A percentile compares a stretch with the other conserved stretches of the same genome.
Evolutionary conservation across 148 eudicot species (phyloP).

Genomic region (Beta vulgaris): DNA sequence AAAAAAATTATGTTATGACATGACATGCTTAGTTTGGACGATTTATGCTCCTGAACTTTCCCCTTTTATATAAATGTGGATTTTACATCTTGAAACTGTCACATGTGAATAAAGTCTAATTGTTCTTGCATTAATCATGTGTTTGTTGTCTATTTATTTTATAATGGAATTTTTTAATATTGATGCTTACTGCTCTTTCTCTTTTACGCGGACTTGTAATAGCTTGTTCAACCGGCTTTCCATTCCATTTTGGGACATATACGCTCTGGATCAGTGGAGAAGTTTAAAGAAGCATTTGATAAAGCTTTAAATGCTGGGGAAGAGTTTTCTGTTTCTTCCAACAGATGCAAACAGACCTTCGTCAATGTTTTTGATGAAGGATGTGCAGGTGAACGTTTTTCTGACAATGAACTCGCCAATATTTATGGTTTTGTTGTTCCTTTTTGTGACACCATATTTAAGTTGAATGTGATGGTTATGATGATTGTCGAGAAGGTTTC

Average conservation of each 20-base stretch:
- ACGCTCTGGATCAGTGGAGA: slow-evolving; percentile 67
- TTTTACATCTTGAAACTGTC: neutral
- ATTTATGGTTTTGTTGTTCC: neutral
- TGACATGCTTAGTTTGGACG: no score
- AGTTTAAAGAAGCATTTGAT: slow-evolving; percentile 71
- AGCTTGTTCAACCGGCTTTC: slow-evolving; percentile 90
- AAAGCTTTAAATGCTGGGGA: slow-evolving; percentile 66
- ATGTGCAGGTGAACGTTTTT: slow-evolving; percentile 61
- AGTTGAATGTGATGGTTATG: slow-evolving; percentile 1
- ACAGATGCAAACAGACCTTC: slow-evolving; percentile 44
- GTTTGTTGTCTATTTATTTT: neutral
- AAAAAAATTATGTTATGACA: no score
- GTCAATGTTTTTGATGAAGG: slow-evolving; percentile 59
- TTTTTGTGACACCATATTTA: neutral
- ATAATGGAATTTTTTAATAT: neutral
- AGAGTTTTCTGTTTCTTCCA: slow-evolving; percentile 70
- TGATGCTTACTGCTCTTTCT: slow-evolving; percentile 8
- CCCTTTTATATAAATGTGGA: neutral
- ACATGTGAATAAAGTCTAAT: neutral
- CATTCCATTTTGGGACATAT: slow-evolving; percentile 76
- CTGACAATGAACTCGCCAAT: neutral
- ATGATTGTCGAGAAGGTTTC: neutral
- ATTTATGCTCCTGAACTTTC: no score
- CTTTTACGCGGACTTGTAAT: slow-evolving; percentile 18
- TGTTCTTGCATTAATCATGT: neutral